phyloP scores from a whole-genome alignment of 176 grass and related monocot species.

The Triticum dicoccoides region DNA sequence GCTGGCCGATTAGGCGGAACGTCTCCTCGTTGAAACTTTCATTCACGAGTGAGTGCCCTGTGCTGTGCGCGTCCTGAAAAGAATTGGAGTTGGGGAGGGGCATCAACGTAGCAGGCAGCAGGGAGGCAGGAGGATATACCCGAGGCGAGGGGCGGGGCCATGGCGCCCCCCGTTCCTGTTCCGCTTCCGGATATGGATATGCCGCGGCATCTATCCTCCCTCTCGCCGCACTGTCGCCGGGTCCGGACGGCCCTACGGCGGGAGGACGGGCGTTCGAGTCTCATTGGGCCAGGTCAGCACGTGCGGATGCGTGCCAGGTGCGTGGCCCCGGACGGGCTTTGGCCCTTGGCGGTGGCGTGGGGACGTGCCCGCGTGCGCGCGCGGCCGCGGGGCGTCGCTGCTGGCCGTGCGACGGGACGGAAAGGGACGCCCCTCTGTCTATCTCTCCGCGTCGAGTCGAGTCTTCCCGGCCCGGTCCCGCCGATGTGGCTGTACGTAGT shows the following conservation, averaged over 20 bases:
- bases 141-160: not conserved
- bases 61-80: not conserved
- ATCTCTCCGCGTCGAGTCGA: not conserved
- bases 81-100: not conserved
- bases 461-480: not conserved
- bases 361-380: not conserved
- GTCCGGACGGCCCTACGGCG: not conserved
- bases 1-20: not conserved
- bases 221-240: not conserved
- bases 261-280: not conserved
- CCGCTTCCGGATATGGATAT: conserved; percentile 25
- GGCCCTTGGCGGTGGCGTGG: conserved; percentile 39
- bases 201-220: conserved; percentile 28
- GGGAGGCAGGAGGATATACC: not conserved
- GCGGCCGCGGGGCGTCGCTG: conserved; percentile 3
- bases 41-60: not conserved
- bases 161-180: not conserved
- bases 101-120: not conserved
- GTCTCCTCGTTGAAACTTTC: conserved; percentile 6
- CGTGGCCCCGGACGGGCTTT: not conserved
- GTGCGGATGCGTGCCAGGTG: conserved; percentile 11
- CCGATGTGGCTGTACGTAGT: not conserved
- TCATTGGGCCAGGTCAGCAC: conserved; percentile 35
- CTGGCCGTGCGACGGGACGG: not conserved
- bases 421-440: not conserved